phyloP scores from a whole-genome alignment of 192 early-diverging fungal genomes.

The Thoreauomyces humboldtii region DNA sequence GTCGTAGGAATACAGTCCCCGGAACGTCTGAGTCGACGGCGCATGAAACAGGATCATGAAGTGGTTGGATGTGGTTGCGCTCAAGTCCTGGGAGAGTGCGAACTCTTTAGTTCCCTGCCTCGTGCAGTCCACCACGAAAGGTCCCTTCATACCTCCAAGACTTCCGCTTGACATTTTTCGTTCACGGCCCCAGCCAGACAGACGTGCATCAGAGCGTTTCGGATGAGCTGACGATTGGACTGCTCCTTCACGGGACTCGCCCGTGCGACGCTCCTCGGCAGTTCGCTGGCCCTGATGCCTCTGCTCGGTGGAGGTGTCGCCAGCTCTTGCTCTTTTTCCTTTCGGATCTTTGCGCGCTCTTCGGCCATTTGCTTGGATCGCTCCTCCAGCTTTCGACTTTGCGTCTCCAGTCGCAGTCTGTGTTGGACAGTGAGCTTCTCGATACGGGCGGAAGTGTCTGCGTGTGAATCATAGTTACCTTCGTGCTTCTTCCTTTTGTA shows the following conservation, averaged over 20 bases:
- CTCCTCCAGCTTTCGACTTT: slow-evolving; percentile 12
- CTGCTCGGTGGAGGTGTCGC: background rate
- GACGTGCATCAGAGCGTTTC: slow-evolving; percentile 54
- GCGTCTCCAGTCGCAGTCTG: background rate
- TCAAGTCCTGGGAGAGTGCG: slow-evolving; percentile 49
- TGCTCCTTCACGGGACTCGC: slow-evolving; percentile 20
- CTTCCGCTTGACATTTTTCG: slow-evolving; percentile 43
- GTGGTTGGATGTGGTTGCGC: slow-evolving; percentile 32
- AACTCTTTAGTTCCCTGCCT: background rate
- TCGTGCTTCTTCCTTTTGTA: slow-evolving; percentile 16
- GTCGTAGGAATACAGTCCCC: slow-evolving; percentile 54
- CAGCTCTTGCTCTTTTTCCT: background rate
- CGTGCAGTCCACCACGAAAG: too few relatives aligned
- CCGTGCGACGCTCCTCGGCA: background rate
- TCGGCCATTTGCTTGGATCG: slow-evolving; percentile 1
- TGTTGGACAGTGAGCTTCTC: too few relatives aligned
- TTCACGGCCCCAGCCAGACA: slow-evolving; percentile 53
- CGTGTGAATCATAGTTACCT: slow-evolving; percentile 10
- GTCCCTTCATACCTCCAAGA: slow-evolving; percentile 45
- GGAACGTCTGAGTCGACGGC: slow-evolving; percentile 47
- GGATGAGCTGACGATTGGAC: slow-evolving; percentile 47
- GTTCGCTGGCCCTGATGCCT: background rate
- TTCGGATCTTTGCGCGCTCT: slow-evolving; percentile 10
- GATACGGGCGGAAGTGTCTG: too few relatives aligned
- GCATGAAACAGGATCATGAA: slow-evolving; percentile 54